Evolutionary conservation across 2,329 filamentous ascomycete species (phyloP), one percentile per base, ranked within the genome.

Genomic region (Colletotrichum plurivorum): DNA sequence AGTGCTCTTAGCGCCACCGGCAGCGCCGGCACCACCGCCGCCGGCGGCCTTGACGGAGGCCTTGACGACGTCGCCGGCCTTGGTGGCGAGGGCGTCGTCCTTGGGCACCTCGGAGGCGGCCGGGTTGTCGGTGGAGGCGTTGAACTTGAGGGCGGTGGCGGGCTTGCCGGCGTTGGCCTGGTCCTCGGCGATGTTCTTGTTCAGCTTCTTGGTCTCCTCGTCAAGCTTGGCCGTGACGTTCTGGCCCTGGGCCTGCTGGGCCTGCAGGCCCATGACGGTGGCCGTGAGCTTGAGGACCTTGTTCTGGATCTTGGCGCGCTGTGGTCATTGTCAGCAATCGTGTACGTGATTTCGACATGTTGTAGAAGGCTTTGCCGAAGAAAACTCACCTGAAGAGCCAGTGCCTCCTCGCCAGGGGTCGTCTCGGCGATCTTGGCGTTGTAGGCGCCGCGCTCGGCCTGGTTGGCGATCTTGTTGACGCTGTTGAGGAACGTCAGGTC

Each of bases 221-320:
- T 76, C 83, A 2, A 88, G 73, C 70, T 85, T 81, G 7, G 74
- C 80, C 9, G 80, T 74, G 0, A 85, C 82, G 67, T 85, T 80
- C 16, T 83, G 69, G 22, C 87, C 87, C 72, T 88, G 84, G 0
- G 86, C 87, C 66, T 82, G 78, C 69, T 88, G 77, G 48, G 84
- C 81, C 75, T 84, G 78, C 8, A 89, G 83, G 71, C 82, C 78
- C 41, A 88, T 76, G 25, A 87, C 78, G 54, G 84, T 84, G 27
- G 86, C 84, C 36, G 83, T 84, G 71, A 89, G 79, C 79, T 89
- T 89, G 59, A 89, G 76, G 15, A 89, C 84, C 79, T 89, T 89
- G 83, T 88, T 89, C 83, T 87, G 87, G 67, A 84, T 88, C 79
- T 88, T 88, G 74, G 85, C 86, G 63, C 82, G 81, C 83, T 84